A percentile compares a stretch with the other conserved stretches of the same genome.
phyloP scores from a whole-genome alignment of 768 basidiomycete genomes.

The Psilocybe azurescens region DNA sequence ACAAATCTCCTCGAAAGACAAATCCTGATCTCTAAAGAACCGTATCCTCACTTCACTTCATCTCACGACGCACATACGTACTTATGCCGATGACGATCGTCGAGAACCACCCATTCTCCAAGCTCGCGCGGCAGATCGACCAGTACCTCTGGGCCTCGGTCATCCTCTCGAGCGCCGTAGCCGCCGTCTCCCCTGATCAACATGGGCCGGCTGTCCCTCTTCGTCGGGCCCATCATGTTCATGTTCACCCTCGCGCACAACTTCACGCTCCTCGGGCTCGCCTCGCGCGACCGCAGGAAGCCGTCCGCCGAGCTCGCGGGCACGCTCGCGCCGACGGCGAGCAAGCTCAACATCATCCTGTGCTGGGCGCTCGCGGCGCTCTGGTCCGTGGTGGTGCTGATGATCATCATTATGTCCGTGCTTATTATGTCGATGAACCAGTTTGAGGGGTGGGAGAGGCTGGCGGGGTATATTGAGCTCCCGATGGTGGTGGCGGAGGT shows the following conservation, averaged over 20 bases:
- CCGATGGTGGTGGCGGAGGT: slow-evolving; percentile 28
- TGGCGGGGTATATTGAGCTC: slow-evolving; percentile 30
- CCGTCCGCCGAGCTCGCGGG: slow-evolving; percentile 17
- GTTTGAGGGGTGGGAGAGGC: slow-evolving; percentile 27
- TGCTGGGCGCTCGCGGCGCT: slow-evolving; percentile 23
- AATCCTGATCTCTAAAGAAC: too few species aligned
- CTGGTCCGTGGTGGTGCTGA: slow-evolving; percentile 22
- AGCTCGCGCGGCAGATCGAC: slow-evolving; percentile 25
- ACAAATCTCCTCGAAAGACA: neutral
- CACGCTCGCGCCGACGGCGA: slow-evolving; percentile 25
- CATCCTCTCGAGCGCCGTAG: slow-evolving; percentile 20
- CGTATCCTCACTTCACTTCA: too few species aligned
- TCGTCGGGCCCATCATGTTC: slow-evolving; percentile 25
- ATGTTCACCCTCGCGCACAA: slow-evolving; percentile 25
- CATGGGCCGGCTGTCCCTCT: slow-evolving; percentile 27
- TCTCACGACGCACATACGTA: neutral
- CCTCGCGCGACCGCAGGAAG: slow-evolving; percentile 20
- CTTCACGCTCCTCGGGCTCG: slow-evolving; percentile 20
- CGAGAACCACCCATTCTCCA: slow-evolving; percentile 25
- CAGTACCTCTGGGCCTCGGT: slow-evolving; percentile 25
- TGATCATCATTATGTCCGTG: slow-evolving; percentile 24
- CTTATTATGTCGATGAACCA: slow-evolving; percentile 18
- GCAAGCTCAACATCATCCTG: slow-evolving; percentile 21
- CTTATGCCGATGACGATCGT: slow-evolving; percentile 9
- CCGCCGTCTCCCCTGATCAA: slow-evolving; percentile 27